A percentile compares a stretch with the other conserved stretches of the same genome.
Evolutionary conservation across 2,329 filamentous ascomycete genomes (phyloP).

Genomic region (Neofusicoccum laricinum): DNA sequence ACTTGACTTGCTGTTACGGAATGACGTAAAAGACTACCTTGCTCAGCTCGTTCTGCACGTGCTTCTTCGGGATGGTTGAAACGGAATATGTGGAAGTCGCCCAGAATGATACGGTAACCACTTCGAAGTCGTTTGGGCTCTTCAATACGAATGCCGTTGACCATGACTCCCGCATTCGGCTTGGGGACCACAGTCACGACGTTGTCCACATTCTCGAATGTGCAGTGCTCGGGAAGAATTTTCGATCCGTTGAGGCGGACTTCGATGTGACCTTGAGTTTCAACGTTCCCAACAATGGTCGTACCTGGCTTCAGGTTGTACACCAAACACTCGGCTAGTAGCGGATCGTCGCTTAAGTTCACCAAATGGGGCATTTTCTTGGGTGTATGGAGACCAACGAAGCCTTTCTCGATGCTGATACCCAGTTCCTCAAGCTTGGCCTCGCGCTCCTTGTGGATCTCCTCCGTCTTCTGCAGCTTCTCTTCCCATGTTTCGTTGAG

Average conservation of each 20-base stretch:
- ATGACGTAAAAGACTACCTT: conserved; percentile 76
- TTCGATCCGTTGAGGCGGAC: conserved; percentile 92
- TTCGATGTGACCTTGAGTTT: conserved; percentile 78
- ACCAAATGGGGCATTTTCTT: conserved; percentile 99
- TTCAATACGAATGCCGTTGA: conserved; percentile 87
- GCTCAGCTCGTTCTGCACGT: conserved; percentile 81
- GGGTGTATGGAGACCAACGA: conserved; percentile 88
- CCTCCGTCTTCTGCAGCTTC: conserved; percentile 89
- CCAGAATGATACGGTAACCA: conserved; percentile 90
- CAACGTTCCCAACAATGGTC: conserved; percentile 92
- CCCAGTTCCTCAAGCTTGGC: conserved; percentile 92
- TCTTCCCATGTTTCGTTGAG: conserved; percentile 99
- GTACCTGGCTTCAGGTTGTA: conserved; percentile 97
- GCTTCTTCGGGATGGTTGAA: conserved; percentile 99
- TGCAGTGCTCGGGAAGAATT: conserved; percentile 89
- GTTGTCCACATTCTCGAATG: conserved; percentile 89
- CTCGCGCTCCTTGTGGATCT: conserved; percentile 96
- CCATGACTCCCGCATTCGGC: conserved; percentile 95
- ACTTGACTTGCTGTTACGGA: conserved; percentile 66
- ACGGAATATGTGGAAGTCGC: conserved; percentile 97
- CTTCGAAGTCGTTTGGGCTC: conserved; percentile 84
- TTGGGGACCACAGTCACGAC: conserved; percentile 86
- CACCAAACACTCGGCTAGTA: conserved; percentile 91
- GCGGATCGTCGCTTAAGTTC: conserved; percentile 77
- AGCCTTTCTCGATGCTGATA: conserved; percentile 98